phyloP scores from a whole-genome alignment of 768 basidiomycete species.

The Auricularia cornea region DNA sequence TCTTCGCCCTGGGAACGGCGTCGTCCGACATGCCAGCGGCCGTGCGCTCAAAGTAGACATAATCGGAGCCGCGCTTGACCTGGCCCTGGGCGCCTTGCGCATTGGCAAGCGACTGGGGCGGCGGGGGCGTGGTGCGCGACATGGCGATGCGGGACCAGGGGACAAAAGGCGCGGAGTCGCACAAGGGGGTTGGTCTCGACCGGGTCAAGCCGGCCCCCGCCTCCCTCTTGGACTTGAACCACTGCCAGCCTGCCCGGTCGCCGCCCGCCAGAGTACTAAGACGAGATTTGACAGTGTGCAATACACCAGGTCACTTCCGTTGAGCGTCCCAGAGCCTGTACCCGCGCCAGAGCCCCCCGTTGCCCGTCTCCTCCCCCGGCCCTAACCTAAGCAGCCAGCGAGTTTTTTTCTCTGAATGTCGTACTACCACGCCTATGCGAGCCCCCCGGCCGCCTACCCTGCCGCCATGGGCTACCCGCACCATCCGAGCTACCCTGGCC shows the following conservation, averaged over 20 bases:
- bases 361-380: neutral
- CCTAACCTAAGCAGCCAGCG: neutral
- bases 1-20: constrained; percentile 75
- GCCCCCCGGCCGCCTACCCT: neutral
- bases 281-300: neutral
- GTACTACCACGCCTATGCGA: neutral
- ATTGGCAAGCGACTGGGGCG: neutral
- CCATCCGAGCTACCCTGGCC: neutral
- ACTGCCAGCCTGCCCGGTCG: neutral
- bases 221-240: neutral
- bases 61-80: constrained; percentile 40
- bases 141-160: neutral
- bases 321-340: neutral
- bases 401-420: neutral
- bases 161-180: too few species aligned
- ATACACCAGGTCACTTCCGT: neutral
- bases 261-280: neutral
- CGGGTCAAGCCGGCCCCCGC: neutral
- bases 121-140: neutral
- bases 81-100: neutral
- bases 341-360: neutral
- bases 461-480: neutral
- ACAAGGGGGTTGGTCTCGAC: neutral
- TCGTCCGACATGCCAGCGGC: constrained; percentile 70
- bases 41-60: constrained; percentile 89